Evolutionary conservation across 306 rosid genomes (phyloP).

Genomic region (Quercus suber): DNA sequence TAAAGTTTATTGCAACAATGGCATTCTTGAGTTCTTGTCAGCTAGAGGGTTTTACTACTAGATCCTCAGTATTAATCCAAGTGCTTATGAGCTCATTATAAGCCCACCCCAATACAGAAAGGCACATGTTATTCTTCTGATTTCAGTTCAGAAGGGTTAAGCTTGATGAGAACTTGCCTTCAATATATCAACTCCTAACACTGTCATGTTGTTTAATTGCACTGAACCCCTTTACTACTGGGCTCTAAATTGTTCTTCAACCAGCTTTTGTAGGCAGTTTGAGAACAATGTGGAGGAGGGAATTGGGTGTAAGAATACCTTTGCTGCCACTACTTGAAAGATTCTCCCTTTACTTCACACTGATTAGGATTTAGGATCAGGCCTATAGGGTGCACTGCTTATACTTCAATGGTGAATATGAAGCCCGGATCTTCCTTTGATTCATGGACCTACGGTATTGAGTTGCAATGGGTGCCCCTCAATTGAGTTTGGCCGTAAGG

Average conservation of each 20-base stretch:
- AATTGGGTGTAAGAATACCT: constrained; percentile 55
- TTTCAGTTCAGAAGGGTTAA: constrained; percentile 47
- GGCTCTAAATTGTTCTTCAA: constrained; percentile 65
- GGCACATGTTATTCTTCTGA: constrained; percentile 63
- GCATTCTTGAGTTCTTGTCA: constrained; percentile 58
- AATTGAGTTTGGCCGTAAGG: constrained; percentile 5
- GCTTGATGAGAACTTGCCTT: constrained; percentile 58
- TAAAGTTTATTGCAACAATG: constrained; percentile 56
- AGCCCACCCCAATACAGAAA: constrained; percentile 45
- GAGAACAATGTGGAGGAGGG: constrained; percentile 52
- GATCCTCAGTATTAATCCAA: constrained; percentile 55
- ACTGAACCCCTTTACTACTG: constrained; percentile 42
- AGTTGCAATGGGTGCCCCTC: constrained; percentile 72
- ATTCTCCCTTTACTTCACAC: constrained; percentile 75
- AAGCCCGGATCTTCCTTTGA: constrained; percentile 41
- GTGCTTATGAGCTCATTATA: constrained; percentile 45
- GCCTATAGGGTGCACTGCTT: constrained; percentile 79
- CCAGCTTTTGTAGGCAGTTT: constrained; percentile 63
- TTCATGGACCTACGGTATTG: constrained; percentile 81
- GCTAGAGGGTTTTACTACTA: constrained; percentile 50
- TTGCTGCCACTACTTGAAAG: constrained; percentile 75
- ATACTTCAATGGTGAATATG: constrained; percentile 59
- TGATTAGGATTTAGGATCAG: constrained; percentile 58
- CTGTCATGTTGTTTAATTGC: constrained; percentile 74
- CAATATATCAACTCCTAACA: constrained; percentile 62